phyloP scores from a whole-genome alignment of 768 basidiomycete genomes.

The Suillus spraguei region DNA sequence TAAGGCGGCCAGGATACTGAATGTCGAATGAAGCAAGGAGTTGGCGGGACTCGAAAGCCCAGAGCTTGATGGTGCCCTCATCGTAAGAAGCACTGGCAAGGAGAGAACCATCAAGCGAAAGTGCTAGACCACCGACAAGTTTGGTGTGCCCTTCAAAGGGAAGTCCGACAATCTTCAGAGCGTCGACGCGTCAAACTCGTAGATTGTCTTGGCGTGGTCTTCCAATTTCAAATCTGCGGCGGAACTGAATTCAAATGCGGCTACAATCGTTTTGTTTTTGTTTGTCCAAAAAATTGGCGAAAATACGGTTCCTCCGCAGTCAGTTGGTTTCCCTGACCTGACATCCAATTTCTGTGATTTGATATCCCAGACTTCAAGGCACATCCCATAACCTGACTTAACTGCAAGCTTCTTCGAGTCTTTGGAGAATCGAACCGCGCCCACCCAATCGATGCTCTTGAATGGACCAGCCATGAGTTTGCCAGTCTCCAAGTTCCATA shows the following conservation, averaged over 20 bases:
- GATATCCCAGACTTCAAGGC: neutral
- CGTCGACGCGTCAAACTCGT: neutral
- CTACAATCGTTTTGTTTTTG: neutral
- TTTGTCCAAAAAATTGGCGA: too few species aligned
- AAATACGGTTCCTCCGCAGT: too few species aligned
- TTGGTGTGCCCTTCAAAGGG: neutral
- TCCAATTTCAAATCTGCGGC: too few species aligned
- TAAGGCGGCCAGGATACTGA: constrained; percentile 43
- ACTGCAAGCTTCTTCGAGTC: neutral
- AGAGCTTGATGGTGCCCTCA: neutral
- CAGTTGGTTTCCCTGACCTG: neutral
- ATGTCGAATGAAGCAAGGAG: neutral
- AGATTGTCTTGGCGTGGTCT: neutral
- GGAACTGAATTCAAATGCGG: neutral
- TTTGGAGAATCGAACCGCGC: neutral
- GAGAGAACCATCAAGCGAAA: neutral
- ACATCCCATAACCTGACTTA: fast-evolving
- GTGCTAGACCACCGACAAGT: neutral
- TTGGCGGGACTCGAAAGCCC: neutral
- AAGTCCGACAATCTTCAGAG: neutral
- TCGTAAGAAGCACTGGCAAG: too few species aligned
- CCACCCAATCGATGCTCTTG: neutral
- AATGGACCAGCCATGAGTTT: neutral
- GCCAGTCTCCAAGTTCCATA: neutral
- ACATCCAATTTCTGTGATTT: neutral